Evolutionary conservation across 2,329 filamentous ascomycete genomes (phyloP).

Genomic region (Exophiala sp.): DNA sequence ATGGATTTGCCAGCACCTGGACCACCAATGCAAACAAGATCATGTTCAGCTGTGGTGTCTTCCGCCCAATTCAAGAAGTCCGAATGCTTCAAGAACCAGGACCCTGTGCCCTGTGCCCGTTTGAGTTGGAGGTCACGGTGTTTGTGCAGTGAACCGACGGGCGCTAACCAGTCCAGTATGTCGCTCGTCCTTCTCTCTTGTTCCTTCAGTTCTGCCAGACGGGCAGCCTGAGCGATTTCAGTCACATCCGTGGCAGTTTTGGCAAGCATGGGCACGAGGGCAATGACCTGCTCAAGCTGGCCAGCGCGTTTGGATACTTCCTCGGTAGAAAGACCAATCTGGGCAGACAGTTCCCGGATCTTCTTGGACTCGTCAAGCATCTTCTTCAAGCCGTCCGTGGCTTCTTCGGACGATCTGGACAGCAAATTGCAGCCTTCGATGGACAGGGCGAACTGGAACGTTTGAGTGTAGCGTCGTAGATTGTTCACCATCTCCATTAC

Average conservation of each 20-base stretch:
- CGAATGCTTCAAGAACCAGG: constrained; percentile 32
- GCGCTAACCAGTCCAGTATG: constrained; percentile 27
- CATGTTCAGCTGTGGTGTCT: constrained; percentile 9
- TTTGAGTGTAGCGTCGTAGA: constrained; percentile 21
- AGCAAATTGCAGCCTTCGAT: constrained; percentile 25
- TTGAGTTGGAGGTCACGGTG: constrained; percentile 25
- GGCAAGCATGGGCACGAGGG: constrained; percentile 21
- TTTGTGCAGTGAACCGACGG: constrained; percentile 21
- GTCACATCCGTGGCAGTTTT: constrained; percentile 19
- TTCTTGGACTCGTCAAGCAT: constrained; percentile 20
- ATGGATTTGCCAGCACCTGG: constrained; percentile 27
- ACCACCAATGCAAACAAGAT: constrained; percentile 25
- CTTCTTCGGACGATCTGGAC: constrained; percentile 20
- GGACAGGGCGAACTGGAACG: constrained; percentile 26
- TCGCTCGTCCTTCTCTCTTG: constrained; percentile 25
- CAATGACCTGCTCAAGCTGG: constrained; percentile 22
- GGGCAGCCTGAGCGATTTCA: constrained; percentile 21
- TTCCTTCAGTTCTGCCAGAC: constrained; percentile 23
- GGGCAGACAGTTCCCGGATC: constrained; percentile 16
- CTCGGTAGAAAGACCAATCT: constrained; percentile 17
- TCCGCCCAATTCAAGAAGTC: constrained; percentile 30
- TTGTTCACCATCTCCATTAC: constrained; percentile 23
- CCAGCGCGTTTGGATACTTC: constrained; percentile 11
- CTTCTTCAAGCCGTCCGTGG: constrained; percentile 19
- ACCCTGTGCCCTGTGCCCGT: constrained; percentile 31